Evolutionary conservation across 129 eudicot species (phyloP).

Genomic region (Centrapalus pauciflorus): DNA sequence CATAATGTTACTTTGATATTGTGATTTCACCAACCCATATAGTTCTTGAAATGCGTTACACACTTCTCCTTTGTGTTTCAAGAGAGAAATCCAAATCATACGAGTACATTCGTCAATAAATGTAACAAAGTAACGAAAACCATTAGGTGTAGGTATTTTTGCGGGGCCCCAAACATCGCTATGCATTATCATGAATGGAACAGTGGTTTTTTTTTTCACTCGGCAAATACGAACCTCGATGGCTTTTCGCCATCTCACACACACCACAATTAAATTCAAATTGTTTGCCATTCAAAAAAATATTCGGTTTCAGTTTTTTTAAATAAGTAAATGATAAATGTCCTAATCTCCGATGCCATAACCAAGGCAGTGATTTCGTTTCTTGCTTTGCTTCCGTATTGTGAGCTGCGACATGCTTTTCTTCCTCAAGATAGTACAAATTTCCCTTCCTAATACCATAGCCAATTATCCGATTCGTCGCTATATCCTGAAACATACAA

Average conservation of each 20-base stretch:
- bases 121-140: constrained; percentile 6
- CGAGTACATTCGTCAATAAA: constrained; percentile 20
- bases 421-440: constrained; percentile 15
- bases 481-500: constrained; percentile 2
- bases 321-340: constrained; percentile 2
- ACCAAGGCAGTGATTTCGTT: not conserved
- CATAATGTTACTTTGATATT: not conserved
- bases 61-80: not conserved
- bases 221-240: constrained; percentile 6
- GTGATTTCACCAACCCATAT: not conserved
- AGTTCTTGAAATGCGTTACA: constrained; percentile 6
- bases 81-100: constrained; percentile 10
- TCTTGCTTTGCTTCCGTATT: not conserved
- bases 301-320: not conserved
- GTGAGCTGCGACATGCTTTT: not conserved
- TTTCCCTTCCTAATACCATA: constrained; percentile 11
- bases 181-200: constrained; percentile 3
- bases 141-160: not conserved
- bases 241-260: constrained; percentile 16
- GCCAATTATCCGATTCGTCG: constrained; percentile 19
- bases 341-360: constrained; percentile 10
- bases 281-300: not conserved
- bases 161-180: constrained; percentile 18
- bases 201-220: constrained; percentile 10
- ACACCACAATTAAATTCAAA: constrained; percentile 1